Evolutionary conservation across 163 green algal species (phyloP), one percentile per base, ranked within the genome.

Genomic region (Scenedesmus sp.): DNA sequence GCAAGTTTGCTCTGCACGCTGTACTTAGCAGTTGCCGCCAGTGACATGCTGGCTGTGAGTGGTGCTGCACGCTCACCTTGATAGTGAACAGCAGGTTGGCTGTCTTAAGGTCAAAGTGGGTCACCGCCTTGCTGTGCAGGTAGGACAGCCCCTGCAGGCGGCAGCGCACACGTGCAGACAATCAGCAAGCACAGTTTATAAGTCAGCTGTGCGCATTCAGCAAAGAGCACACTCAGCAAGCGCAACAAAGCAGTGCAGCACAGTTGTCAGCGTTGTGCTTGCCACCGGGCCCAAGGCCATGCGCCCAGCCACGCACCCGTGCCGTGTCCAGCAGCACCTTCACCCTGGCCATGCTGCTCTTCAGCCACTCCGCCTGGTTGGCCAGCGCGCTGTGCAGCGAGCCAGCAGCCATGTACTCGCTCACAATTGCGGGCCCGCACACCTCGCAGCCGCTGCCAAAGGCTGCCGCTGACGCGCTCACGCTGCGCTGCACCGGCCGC

Each of bases 71-170:
- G 2, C 16, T 34, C 12, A 76, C 66, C 66, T 76, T 76, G 8
- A 76, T 76, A 20, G 66, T 76, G 66, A 76, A 76, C 16, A 76
- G 66, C 66, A 76, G 66, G 66, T 76, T 76, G 66, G 66, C 66
- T 76, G 66, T 76, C 66, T 98, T 98, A 15, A 98, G 88, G 93
- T 98, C 96, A 91, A 98, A 98, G 89, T 98, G 96, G 12, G 97
- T 94, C 77, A 98, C 96, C 55, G 59, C 59, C 94, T 97, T 97
- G 20, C 82, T 57, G 91, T 98, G 96, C 87, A 98, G 93, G 91
- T 98, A 98, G 90, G 96, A 96, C 95, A 98, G 96, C 67, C 96
- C 96, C 95, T 97, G 94, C 66, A 76, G 2, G 16, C 66, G 26
- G 66, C 66, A 76, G 7, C 34, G 34, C 34, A 46, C 34, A 46